Evolutionary conservation across 352 stramenopile genomes (phyloP).

Genomic region (Thalassiosira hispida): DNA sequence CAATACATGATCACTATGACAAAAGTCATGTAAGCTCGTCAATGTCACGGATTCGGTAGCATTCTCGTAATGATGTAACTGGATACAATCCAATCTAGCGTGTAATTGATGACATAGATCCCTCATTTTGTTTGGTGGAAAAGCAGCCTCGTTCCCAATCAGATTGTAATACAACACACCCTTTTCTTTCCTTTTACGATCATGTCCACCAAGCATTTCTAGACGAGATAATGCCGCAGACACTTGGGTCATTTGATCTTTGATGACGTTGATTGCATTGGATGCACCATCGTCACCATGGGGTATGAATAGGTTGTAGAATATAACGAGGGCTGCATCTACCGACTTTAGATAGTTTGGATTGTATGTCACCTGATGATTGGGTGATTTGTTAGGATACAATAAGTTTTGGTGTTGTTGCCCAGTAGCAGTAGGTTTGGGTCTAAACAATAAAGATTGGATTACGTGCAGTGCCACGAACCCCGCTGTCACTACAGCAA

Average conservation of each 20-base stretch:
- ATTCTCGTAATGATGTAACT: constrained; percentile 33
- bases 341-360: neutral
- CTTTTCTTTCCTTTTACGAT: constrained; percentile 15
- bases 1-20: constrained; percentile 17
- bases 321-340: constrained; percentile 34
- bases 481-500: neutral
- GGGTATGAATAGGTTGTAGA: constrained; percentile 62
- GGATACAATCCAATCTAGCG: constrained; percentile 33
- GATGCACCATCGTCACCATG: constrained; percentile 11
- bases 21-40: constrained; percentile 48
- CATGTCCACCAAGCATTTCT: neutral
- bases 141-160: constrained; percentile 36
- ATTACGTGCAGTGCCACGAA: neutral
- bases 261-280: constrained; percentile 43
- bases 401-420: neutral
- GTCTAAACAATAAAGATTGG: neutral
- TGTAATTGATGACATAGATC: constrained; percentile 36
- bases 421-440: neutral
- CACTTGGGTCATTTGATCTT: constrained; percentile 56
- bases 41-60: constrained; percentile 51
- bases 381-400: neutral
- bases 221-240: constrained; percentile 21
- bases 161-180: constrained; percentile 54
- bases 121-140: constrained; percentile 34
- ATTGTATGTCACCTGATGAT: neutral